Evolutionary conservation across 768 basidiomycete genomes (phyloP).

Genomic region (Xerocomellus amylosporus): DNA sequence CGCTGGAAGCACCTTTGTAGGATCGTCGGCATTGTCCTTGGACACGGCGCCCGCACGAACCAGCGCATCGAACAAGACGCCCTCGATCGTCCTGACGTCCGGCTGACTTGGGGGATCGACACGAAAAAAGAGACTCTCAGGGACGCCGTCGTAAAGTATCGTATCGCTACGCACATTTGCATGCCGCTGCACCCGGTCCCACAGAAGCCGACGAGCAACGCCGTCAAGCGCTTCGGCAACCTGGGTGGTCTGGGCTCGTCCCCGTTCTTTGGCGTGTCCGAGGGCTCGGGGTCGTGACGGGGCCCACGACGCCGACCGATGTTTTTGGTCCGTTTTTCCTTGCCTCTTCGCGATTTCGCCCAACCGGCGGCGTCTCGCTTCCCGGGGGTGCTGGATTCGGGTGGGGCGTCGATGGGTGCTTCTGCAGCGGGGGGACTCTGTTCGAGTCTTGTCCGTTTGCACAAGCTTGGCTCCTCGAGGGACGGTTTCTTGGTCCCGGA

Average conservation of each 20-base stretch:
- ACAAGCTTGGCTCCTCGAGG: background rate
- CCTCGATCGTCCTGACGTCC: conserved; percentile 79
- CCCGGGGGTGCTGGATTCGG: background rate
- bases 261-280: conserved; percentile 21
- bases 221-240: conserved; percentile 81
- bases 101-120: conserved; percentile 52
- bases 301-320: conserved; percentile 42
- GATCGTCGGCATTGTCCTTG: conserved; percentile 87
- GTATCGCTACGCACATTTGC: conserved; percentile 89
- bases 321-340: conserved; percentile 39
- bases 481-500: conserved; percentile 4
- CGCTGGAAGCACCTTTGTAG: conserved; percentile 61
- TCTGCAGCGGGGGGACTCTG: background rate
- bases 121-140: background rate
- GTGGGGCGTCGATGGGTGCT: background rate
- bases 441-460: conserved; percentile 16
- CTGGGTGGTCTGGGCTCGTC: conserved; percentile 45
- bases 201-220: conserved; percentile 85
- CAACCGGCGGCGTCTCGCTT: conserved; percentile 31
- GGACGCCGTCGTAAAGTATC: background rate
- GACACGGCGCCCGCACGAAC: conserved; percentile 92
- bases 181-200: conserved; percentile 92
- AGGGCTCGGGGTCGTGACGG: conserved; percentile 34
- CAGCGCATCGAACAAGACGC: conserved; percentile 81
- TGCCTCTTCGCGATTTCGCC: conserved; percentile 34